phyloP scores from a whole-genome alignment of 768 basidiomycete genomes.

The Xerocomellus dryophilus region DNA sequence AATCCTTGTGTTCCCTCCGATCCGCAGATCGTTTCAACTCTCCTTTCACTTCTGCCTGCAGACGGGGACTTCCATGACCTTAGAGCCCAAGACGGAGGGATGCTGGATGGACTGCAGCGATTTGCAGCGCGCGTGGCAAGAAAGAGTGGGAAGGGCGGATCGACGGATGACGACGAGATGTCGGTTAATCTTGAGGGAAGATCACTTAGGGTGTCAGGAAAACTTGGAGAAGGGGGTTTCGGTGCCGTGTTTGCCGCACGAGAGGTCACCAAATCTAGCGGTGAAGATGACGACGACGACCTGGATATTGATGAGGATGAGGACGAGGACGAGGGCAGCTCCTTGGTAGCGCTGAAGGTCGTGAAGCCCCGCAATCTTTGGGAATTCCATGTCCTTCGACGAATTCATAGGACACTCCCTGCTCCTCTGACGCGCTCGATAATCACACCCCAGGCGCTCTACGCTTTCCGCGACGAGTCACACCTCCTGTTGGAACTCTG shows the following conservation, averaged over 20 bases:
- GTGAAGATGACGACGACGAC: slow-evolving; percentile 42
- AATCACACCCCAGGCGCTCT: slow-evolving; percentile 73
- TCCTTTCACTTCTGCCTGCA: slow-evolving; percentile 61
- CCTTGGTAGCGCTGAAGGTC: slow-evolving; percentile 83
- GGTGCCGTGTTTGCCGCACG: slow-evolving; percentile 91
- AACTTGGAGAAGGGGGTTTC: slow-evolving; percentile 96
- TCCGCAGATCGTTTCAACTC: slow-evolving; percentile 53
- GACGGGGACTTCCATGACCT: slow-evolving; percentile 65
- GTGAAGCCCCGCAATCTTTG: slow-evolving; percentile 86
- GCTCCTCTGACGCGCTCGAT: slow-evolving; percentile 60
- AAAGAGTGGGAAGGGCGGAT: slow-evolving; percentile 33
- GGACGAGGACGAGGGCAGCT: slow-evolving; percentile 51
- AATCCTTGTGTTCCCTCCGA: slow-evolving; percentile 92
- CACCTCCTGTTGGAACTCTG: slow-evolving; percentile 86
- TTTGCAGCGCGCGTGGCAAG: slow-evolving; percentile 50
- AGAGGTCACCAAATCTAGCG: slow-evolving; percentile 44
- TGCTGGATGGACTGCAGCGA: slow-evolving; percentile 70
- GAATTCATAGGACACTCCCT: slow-evolving; percentile 70
- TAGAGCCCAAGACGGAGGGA: slow-evolving; percentile 48
- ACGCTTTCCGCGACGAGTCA: slow-evolving; percentile 85
- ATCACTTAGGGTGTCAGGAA: slow-evolving; percentile 70
- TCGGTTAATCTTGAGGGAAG: slow-evolving; percentile 60
- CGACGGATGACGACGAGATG: slow-evolving; percentile 40
- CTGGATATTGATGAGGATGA: slow-evolving; percentile 47
- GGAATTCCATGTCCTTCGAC: slow-evolving; percentile 86